Conservation (phyloP, 495 filamentous ascomycete genomes). For the Lophiostoma macrostomum region DNA sequence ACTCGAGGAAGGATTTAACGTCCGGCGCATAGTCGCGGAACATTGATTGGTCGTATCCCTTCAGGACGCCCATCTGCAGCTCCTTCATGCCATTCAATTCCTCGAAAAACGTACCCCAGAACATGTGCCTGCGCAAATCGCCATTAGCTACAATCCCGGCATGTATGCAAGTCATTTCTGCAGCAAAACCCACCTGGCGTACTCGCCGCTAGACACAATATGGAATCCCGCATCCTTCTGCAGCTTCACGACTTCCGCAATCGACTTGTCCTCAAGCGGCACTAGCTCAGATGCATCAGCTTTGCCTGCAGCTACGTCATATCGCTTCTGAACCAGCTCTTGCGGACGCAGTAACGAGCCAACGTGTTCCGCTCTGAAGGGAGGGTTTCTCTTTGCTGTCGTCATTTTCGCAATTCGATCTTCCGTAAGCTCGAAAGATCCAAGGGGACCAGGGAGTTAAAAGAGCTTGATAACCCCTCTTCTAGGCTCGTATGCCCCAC, state of each 20-base stretch:
- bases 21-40: conserved; percentile 43
- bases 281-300: conserved; percentile 25
- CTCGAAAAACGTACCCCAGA: conserved; percentile 40
- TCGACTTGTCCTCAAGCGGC: conserved; percentile 37
- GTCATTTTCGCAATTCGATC: conserved; percentile 15
- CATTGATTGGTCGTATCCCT: conserved; percentile 37
- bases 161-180: too few relatives aligned
- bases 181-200: conserved; percentile 29
- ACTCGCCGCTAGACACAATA: conserved; percentile 39
- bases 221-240: conserved; percentile 39
- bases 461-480: conserved; percentile 19
- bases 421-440: background rate
- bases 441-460: background rate
- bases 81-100: conserved; percentile 41
- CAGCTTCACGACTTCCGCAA: conserved; percentile 39
- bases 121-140: conserved; percentile 24
- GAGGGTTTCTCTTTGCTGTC: conserved; percentile 35
- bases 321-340: conserved; percentile 38
- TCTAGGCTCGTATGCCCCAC: conserved; percentile 18
- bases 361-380: conserved; percentile 39
- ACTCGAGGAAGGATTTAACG: conserved; percentile 39
- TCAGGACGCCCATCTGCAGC: conserved; percentile 34
- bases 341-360: conserved; percentile 40
- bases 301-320: conserved; percentile 36
- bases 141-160: too few relatives aligned